Evolutionary conservation across 106 monocot species (phyloP), one percentile per base, ranked within the genome.

Genomic region (Acorus gramineus): DNA sequence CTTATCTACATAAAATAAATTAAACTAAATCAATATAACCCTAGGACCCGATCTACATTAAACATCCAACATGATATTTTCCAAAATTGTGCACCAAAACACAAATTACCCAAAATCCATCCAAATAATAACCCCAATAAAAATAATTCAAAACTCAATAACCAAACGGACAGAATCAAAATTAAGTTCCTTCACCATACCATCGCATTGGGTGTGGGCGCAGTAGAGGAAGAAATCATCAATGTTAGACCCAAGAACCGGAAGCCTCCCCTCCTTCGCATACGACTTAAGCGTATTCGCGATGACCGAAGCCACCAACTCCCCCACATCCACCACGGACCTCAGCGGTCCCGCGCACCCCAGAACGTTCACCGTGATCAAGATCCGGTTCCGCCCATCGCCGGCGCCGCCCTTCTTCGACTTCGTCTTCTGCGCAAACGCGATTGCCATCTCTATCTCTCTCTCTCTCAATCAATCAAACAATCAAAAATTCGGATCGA

Each of bases 291-390:
- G 72, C 45, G 81, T 83, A 2, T 59, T 79, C 3, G 62, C 57
- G 45, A 93, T 77, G 50, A 93, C 85, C 7, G 59, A 43, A 10
- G 78, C 71, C 14, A 80, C 92, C 50, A 60, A 56, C 43, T 92
- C 92, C 8, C 72, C 78, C 60, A 82, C 92, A 68, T 61, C 52
- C 4, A 79, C 79, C 6, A 87, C 65, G 72, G 87, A 92, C 5
- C 92, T 66, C 14, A 92, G 63, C 62, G 84, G 84, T 4, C 92
- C 92, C 3, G 79, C 71, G 67, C 87, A 84, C 8, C 87, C 82
- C 6, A 73, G 59, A 8, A 92, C 92, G 4, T 63, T 84, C 8
- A 92, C 77, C n/a, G 92, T 74, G 3, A 85, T 69, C 14, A 92
- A 71, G 44, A 92, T 46, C 63, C 84, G 67, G 8, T 4, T 51